A percentile compares a stretch with the other conserved stretches of the same genome.
These are phyloP conservation scores for Musa balbisiana DNA, from an alignment of 202 grass and related monocot genomes.

Conservation along the genomic window DNA sequence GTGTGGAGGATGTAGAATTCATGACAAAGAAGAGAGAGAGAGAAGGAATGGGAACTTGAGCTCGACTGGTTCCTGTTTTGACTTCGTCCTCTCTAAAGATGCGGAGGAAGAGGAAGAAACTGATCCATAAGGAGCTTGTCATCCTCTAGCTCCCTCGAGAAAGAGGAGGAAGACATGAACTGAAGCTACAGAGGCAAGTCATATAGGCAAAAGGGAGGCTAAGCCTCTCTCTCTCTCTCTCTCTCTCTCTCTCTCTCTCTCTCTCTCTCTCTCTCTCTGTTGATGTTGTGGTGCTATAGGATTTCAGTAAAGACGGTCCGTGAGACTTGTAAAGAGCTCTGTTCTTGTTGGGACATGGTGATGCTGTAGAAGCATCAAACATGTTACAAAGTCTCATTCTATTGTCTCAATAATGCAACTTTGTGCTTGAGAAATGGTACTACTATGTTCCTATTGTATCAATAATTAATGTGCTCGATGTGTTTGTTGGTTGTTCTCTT, in stretches of 20 bases:
- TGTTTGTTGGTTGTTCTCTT: no score
- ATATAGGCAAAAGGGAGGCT: constrained; percentile 61
- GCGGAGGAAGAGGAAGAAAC: constrained; percentile 13
- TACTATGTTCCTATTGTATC: no score
- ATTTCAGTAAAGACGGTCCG: no score
- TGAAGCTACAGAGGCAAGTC: constrained; percentile 59
- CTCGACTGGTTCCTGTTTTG: not conserved
- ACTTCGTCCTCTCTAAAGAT: not conserved
- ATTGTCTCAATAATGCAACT: no score
- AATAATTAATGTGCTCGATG: no score
- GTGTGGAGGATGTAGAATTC: not conserved
- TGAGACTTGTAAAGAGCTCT: no score
- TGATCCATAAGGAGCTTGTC: not conserved
- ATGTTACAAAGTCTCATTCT: no score
- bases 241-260: not conserved
- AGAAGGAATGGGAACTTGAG: not conserved
- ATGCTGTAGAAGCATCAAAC: no score
- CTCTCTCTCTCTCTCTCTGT: not conserved
- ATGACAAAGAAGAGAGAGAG: not conserved
- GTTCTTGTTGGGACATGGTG: no score
- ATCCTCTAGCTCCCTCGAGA: constrained; percentile 7
- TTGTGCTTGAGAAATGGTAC: no score
- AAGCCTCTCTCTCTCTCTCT: constrained; percentile 48
- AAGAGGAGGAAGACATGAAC: constrained; percentile 19
- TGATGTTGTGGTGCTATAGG: not conserved